Conservation (phyloP, 257 asterid genomes). For the Salvia rosmarinus region DNA sequence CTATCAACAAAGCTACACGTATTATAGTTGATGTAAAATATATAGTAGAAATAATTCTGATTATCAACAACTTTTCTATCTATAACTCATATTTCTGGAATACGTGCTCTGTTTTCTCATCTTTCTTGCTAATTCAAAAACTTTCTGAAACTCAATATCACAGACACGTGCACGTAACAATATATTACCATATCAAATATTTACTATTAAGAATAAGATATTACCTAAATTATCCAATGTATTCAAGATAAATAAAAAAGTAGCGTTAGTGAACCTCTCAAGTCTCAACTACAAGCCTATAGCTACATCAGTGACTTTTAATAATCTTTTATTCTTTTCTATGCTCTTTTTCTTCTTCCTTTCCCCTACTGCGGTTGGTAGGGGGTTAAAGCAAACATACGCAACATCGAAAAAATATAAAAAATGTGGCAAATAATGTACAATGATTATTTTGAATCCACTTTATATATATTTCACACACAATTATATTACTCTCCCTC, state of each 20-base stretch:
- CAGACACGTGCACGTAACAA: slow-evolving; percentile 21
- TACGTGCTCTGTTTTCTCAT: slow-evolving; percentile 2
- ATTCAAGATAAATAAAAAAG: neutral
- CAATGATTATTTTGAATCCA: no score
- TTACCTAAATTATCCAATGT: neutral
- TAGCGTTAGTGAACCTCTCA: neutral
- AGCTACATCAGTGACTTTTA: no score
- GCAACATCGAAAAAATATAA: no score
- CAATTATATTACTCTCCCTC: no score
- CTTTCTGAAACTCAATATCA: neutral
- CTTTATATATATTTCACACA: no score
- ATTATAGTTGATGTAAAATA: neutral
- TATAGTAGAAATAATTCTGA: neutral
- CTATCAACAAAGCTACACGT: slow-evolving; percentile 5
- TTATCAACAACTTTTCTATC: neutral
- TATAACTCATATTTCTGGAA: neutral
- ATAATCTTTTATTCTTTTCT: neutral
- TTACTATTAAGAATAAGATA: no score
- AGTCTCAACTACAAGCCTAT: no score
- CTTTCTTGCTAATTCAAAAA: neutral
- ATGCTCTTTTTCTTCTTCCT: neutral
- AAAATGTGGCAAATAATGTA: no score
- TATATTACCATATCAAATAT: neutral
- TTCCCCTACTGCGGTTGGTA: neutral
- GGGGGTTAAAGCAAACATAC: no score